Base-by-base conservation (phyloP, 352 stramenopile species). In the Sclerospora graminicola region DNA sequence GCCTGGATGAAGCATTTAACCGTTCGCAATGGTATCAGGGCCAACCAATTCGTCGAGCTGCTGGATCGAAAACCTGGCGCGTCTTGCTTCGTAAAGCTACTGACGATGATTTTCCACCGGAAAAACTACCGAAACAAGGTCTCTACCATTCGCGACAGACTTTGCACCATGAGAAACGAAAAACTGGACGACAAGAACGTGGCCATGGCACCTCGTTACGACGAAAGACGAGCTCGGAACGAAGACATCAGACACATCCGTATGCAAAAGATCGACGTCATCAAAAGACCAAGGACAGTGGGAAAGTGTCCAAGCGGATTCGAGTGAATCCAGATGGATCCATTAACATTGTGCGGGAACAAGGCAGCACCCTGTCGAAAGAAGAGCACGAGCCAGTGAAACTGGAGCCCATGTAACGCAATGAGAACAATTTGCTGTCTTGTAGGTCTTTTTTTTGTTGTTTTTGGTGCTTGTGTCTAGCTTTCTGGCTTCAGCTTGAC, bases 51-150 rank as follows among this genome's bases (percentile, higher is more conserved):
- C 21, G 21, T 26, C 21, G 6, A 26, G 21, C n/a, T n/a, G n/a
- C n/a, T 26, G 21, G 21, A 7, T 6, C 21, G 6, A 84, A 85
- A 54, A 70, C 64, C 26, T 91, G 79, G 79, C 69, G 79, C 5
- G 11, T 91, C 15, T 47, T 91, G 16, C 39, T 91, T 39, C 76
- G 79, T 32, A 69, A 66, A 20, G 79, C 79, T 5, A 91, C 76
- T 0, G 58, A 69, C 23, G 71, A 89, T 15, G 79, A 91, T 37
- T 89, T 91, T 45, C 79, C 79, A 18, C 57, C 79, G 0, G 79
- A 91, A 52, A 91, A 91, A 50, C 50, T 63, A 8, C 55, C 69
- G 28, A 85, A 84, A 47, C 67, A 70, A 47, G 48, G 48, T 1
- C 56, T 63, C 49, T 89, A 89, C 58, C 76, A 89, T 44, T 64